Conservation (phyloP, 371 early-diverging fungal genomes). For the Mucor saturninus region DNA sequence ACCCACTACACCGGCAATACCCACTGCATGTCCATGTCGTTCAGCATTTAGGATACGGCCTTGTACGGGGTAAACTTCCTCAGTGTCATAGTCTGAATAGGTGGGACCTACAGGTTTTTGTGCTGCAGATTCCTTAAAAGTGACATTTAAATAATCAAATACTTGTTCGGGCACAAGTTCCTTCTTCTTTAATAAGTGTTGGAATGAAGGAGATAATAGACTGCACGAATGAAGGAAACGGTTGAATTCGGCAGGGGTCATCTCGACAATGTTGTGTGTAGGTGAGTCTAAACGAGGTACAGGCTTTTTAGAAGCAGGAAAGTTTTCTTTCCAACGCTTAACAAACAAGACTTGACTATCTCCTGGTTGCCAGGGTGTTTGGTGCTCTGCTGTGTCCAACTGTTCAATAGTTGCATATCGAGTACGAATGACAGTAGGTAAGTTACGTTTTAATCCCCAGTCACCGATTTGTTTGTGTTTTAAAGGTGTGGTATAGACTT, state of each 20-base stretch:
- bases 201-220: conserved; percentile 59
- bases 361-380: conserved; percentile 74
- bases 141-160: conserved; percentile 35
- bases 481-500: conserved; percentile 72
- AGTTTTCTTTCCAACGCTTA: conserved; percentile 75
- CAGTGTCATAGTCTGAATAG: conserved; percentile 33
- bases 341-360: conserved; percentile 54
- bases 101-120: conserved; percentile 40
- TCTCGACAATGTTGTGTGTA: conserved; percentile 49
- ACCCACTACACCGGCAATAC: conserved; percentile 74
- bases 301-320: conserved; percentile 63
- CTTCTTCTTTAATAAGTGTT: conserved; percentile 44
- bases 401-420: conserved; percentile 60
- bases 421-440: conserved; percentile 71
- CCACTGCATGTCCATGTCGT: conserved; percentile 58
- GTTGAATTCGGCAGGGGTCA: conserved; percentile 67
- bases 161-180: conserved; percentile 44
- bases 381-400: conserved; percentile 78
- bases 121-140: conserved; percentile 15
- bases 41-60: conserved; percentile 69
- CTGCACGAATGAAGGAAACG: conserved; percentile 58
- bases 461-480: conserved; percentile 64
- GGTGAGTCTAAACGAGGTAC: conserved; percentile 47
- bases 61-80: conserved; percentile 49
- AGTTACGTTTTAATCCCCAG: conserved; percentile 81